Percentiles rank a stretch among this genome's conserved stretches.
Evolutionary conservation across 2,329 filamentous ascomycete genomes (phyloP).

Genomic region (Alternaria triticina): DNA sequence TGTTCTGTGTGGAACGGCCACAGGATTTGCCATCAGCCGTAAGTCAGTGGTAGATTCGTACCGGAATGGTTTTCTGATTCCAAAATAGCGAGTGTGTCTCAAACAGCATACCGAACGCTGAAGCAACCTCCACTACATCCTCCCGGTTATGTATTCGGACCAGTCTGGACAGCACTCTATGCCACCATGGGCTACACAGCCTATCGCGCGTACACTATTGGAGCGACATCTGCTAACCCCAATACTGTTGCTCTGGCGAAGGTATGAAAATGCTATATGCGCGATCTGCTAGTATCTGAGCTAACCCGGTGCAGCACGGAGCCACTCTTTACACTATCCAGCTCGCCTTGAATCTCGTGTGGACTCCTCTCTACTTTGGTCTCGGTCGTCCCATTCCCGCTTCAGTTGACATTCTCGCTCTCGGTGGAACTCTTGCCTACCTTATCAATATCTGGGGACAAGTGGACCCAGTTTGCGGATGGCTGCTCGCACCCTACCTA

Average conservation of each 20-base stretch:
- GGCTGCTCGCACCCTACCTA: conserved; percentile 79
- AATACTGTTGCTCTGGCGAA: conserved; percentile 64
- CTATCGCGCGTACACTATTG: conserved; percentile 73
- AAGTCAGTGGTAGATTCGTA: conserved; percentile 38
- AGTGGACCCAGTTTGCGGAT: conserved; percentile 75
- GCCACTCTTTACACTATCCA: conserved; percentile 86
- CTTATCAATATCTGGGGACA: conserved; percentile 77
- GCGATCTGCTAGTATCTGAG: background rate
- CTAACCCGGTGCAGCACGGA: conserved; percentile 55
- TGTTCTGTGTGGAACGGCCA: conserved; percentile 72
- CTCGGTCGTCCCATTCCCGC: conserved; percentile 75
- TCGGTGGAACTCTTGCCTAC: conserved; percentile 73
- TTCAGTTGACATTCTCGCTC: conserved; percentile 73
- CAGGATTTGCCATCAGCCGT: conserved; percentile 74
- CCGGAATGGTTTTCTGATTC: conserved; percentile 1
- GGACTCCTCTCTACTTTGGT: conserved; percentile 95
- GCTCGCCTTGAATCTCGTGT: conserved; percentile 81
- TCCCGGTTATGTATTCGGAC: conserved; percentile 64
- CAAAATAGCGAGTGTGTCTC: conserved; percentile 39
- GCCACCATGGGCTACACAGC: conserved; percentile 86
- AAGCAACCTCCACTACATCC: conserved; percentile 69
- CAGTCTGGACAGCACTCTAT: conserved; percentile 66
- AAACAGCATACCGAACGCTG: conserved; percentile 68
- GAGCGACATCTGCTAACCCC: conserved; percentile 61
- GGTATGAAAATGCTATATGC: conserved; percentile 35